Evolutionary conservation across 306 rosid species (phyloP), one percentile per base, ranked within the genome.

Genomic region (Urtica urens): DNA sequence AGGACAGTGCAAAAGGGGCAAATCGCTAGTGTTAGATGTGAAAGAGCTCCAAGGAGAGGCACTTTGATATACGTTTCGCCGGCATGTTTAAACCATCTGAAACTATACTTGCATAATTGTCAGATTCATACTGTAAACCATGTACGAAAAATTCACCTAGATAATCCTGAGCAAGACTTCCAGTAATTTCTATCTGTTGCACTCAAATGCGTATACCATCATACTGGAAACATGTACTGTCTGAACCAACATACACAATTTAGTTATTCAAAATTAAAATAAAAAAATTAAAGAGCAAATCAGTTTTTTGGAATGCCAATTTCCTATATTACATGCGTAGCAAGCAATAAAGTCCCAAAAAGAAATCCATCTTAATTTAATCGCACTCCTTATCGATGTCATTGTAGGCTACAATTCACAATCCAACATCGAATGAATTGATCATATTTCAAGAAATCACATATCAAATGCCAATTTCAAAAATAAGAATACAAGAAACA

Each of bases 1-100:
- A 90, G 76, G 34, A 68, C 78, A 28, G 84, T 37, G 85, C 97
- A 90, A 80, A 90, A 84, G 49, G 97, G 97, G 58, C 80, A 75
- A 55, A 90, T 68, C 3, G 97, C 95, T 29, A 90, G 66, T 37
- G 97, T 77, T 70, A 90, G 81, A 79, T 81, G 64, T 22, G 97
- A 80, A 41, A 90, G 72, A 38, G 92, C 93, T 74, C 97, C 97
- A 67, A 84, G 59, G 68, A 90, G 51, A 29, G 97, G 95, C 51
- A 90, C 68, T 67, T 85, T 79, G 40, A 79, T 79, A 58, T 55
- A 84, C 31, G 84, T 72, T 49, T 81, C 93, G 38, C 82, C 92
- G 55, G 79, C 67, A 64, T 30, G 75, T 58, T 72, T 79, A 71
- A 85, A 90, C 81, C 94, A 73, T 77, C 99, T 90, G 94, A 85